These are phyloP conservation scores for Nitzschia sp. DNA, from an alignment of 108 stramenopile genomes.

Conservation along the genomic window DNA sequence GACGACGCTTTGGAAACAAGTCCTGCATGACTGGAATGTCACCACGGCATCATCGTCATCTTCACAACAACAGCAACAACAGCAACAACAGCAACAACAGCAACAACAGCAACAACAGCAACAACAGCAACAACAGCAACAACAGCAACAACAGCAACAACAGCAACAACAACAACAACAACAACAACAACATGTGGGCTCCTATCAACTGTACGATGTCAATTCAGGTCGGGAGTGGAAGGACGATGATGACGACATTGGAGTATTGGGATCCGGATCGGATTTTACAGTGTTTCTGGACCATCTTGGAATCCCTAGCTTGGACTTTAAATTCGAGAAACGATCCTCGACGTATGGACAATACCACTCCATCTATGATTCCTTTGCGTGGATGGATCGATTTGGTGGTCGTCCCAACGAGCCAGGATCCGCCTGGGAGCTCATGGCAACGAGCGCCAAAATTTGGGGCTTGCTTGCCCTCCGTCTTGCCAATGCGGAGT, in stretches of 20 bases:
- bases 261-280: constrained; percentile 55
- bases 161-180: neutral
- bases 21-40: constrained; percentile 26
- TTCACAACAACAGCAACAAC: no score
- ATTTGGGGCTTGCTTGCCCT: constrained; percentile 62
- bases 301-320: constrained; percentile 59
- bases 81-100: no score
- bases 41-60: no score
- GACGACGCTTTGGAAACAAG: constrained; percentile 31
- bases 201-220: constrained; percentile 25
- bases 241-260: constrained; percentile 30
- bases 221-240: constrained; percentile 13
- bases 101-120: no score
- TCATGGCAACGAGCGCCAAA: constrained; percentile 46
- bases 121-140: no score
- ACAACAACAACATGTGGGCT: constrained; percentile 2
- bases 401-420: constrained; percentile 33
- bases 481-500: constrained; percentile 37
- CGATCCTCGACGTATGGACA: constrained; percentile 45
- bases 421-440: constrained; percentile 45
- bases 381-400: constrained; percentile 52
- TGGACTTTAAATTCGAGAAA: constrained; percentile 50
- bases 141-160: no score
- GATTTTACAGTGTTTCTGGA: constrained; percentile 77
- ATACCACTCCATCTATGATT: constrained; percentile 72